Evolutionary conservation across 1,139 yeast genomes (phyloP), one percentile per base, ranked within the genome.

Genomic region (Magnusiomyces sp.): DNA sequence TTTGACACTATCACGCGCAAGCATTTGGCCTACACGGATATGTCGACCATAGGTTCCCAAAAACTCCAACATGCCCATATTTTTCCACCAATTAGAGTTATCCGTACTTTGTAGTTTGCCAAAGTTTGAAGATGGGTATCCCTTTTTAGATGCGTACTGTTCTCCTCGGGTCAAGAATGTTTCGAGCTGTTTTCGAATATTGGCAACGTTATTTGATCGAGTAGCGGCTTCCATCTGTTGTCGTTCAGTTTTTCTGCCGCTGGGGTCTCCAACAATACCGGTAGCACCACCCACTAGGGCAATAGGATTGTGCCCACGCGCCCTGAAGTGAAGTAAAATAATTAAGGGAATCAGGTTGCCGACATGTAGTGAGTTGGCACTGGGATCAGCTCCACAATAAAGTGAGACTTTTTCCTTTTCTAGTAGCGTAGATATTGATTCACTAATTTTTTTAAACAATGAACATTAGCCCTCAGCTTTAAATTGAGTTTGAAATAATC

Each of bases 221-320:
- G 71, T 75, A 1, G 68, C 63, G 1, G 71, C 71, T 13, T 72
- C 80, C 70, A 90, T 73, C 10, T 68, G 71, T 2, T 70, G 65
- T 53, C 99, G 74, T 61, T 88, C 97, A 0, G 89, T 78, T 1
- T 75, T 69, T 58, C 97, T 74, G 0, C 98, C 98, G 52, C 96
- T 87, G 1, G 98, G 99, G 65, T 92, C 99, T 5, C 99, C 99
- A 1, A 92, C 95, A 14, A 79, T 78, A 2, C 97, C 97, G 0
- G 99, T 92, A 9, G 97, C 98, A n/a, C 97, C 98, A 9, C 98
- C 98, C 6, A 92, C 87, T 13, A 94, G 66, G 0, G 94, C 89
- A 10, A 81, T 80, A 10, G 88, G 80, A 56, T 79, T 78, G 63
- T 90, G 95, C 0, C 98, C 98, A 36, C 94, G 71, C 38, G 90